These are phyloP conservation scores for Psilocybe tampanensis DNA, from an alignment of 768 basidiomycete genomes.

Conservation along the genomic window DNA sequence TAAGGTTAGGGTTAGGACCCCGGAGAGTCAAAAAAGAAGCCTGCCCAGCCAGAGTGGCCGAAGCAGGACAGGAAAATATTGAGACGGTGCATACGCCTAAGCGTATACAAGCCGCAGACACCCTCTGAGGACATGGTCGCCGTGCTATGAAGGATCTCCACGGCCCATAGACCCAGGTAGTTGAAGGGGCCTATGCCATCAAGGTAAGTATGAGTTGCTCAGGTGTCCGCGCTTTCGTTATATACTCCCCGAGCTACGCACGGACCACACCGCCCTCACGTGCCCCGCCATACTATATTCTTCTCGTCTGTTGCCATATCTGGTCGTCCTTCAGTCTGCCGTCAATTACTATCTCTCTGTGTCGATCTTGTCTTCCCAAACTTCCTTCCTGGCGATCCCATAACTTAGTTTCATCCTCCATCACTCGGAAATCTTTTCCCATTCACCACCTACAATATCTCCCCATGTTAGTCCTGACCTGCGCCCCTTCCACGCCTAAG, in stretches of 20 bases:
- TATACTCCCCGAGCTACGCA: constrained; percentile 32
- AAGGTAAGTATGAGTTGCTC: constrained; percentile 59
- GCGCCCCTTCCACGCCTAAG: too few relatives aligned
- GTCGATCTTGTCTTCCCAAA: background rate
- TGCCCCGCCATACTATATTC: background rate
- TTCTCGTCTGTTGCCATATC: background rate
- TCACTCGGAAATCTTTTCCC: too few relatives aligned
- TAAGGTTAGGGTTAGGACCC: constrained; percentile 53
- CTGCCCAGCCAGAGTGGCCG: constrained; percentile 65
- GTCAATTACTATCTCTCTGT: background rate
- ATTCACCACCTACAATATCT: background rate
- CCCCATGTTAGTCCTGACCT: too few relatives aligned
- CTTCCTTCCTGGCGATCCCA: background rate
- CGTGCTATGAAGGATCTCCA: constrained; percentile 66
- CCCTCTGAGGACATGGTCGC: constrained; percentile 73
- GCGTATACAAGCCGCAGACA: constrained; percentile 62
- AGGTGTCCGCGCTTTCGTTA: constrained; percentile 2
- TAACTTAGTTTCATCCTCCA: background rate
- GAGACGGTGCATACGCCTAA: constrained; percentile 76
- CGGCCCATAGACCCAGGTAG: constrained; percentile 56
- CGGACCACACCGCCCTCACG: constrained; percentile 31
- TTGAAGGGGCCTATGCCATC: constrained; percentile 62
- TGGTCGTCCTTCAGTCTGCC: background rate
- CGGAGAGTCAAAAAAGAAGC: constrained; percentile 43
- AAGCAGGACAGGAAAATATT: constrained; percentile 80